Percentiles rank a stretch among this genome's conserved stretches.
Evolutionary conservation across 2,329 filamentous ascomycete genomes (phyloP).

Genomic region (Apiospora aurea): DNA sequence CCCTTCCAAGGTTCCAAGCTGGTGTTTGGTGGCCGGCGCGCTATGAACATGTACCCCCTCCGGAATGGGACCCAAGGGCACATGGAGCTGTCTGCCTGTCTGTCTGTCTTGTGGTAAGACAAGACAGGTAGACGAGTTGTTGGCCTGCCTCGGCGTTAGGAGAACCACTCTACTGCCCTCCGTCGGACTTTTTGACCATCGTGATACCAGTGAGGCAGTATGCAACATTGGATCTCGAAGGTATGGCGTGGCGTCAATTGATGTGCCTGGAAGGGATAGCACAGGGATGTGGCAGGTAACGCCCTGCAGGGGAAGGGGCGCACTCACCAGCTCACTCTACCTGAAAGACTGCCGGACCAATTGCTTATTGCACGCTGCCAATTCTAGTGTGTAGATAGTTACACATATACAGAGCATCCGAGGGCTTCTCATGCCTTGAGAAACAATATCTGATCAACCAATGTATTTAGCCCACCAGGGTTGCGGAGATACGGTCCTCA

Average conservation of each 20-base stretch:
- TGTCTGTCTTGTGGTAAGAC: too few species aligned
- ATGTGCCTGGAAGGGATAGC: slow-evolving; percentile 9
- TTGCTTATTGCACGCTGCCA: neutral
- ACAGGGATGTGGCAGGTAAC: slow-evolving; percentile 3
- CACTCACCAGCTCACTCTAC: slow-evolving; percentile 3
- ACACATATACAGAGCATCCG: neutral
- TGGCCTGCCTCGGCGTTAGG: neutral
- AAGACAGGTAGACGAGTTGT: neutral
- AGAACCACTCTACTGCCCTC: neutral
- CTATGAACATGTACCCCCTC: slow-evolving; percentile 14
- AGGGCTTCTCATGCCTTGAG: neutral
- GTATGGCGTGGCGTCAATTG: neutral
- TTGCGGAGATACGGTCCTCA: neutral
- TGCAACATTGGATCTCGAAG: neutral
- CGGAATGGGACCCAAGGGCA: neutral
- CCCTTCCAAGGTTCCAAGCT: slow-evolving; percentile 12
- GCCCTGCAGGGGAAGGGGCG: neutral
- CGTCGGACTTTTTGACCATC: neutral
- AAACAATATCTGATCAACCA: neutral
- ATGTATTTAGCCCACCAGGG: slow-evolving; percentile 3
- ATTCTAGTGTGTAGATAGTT: neutral
- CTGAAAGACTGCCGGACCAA: neutral
- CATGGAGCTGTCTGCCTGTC: neutral
- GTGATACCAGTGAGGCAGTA: neutral
- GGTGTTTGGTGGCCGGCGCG: slow-evolving; percentile 17